Conservation (phyloP, 306 rosid genomes). For the Trifolium repens region DNA sequence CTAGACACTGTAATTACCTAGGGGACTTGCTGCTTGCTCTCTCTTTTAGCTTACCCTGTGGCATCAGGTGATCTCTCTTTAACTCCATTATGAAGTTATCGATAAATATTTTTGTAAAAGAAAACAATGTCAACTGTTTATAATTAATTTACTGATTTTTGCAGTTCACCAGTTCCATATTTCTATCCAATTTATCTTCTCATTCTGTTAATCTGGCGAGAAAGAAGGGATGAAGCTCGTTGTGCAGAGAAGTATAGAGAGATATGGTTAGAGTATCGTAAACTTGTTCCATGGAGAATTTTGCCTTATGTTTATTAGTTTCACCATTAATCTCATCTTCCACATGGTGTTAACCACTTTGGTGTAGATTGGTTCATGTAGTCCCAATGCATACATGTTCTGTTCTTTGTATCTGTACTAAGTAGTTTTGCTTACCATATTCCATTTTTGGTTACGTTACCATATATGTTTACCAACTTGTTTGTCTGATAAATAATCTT, state of each 20-base stretch:
- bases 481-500: background rate
- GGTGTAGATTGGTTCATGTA: background rate
- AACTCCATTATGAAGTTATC: slow-evolving; percentile 23
- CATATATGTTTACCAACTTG: background rate
- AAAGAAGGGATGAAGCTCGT: slow-evolving; percentile 93
- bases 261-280: slow-evolving; percentile 73
- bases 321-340: background rate
- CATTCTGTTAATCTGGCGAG: slow-evolving; percentile 93
- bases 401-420: background rate
- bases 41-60: slow-evolving; percentile 95
- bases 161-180: slow-evolving; percentile 94
- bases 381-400: background rate
- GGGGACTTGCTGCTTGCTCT: slow-evolving; percentile 95
- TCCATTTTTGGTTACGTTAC: background rate
- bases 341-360: background rate
- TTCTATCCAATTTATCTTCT: slow-evolving; percentile 93
- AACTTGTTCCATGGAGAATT: slow-evolving; percentile 94
- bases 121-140: slow-evolving; percentile 19
- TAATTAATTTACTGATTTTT: slow-evolving; percentile 35
- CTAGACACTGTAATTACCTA: slow-evolving; percentile 93
- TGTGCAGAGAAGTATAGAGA: slow-evolving; percentile 90
- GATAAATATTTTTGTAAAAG: background rate
- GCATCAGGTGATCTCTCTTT: slow-evolving; percentile 68
- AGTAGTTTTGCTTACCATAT: background rate
- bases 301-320: slow-evolving; percentile 63